Evolutionary conservation across 2,329 filamentous ascomycete genomes (phyloP), one percentile per base, ranked within the genome.

Genomic region (Exophiala dermatitidis): DNA sequence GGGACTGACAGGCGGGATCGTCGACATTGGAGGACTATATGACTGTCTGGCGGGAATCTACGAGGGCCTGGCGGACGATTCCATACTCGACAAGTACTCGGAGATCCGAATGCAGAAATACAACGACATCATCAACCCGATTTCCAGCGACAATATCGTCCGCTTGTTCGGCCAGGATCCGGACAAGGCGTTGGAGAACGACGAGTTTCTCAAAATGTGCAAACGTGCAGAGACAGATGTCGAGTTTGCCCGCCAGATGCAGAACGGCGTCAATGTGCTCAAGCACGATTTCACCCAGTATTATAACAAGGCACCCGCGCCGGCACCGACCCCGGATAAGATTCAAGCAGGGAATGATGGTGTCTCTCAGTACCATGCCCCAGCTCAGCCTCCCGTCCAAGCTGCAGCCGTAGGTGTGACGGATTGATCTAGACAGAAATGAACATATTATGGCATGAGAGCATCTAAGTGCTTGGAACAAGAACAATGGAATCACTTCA

Each of bases 1-100:
- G 10, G 82, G 82, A 1, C 75, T 84, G 46, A 84, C 80, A 0
- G 80, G 81, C 4, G 82, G 82, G 0, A 79, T 85, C 50, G 78
- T 80, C n/a, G 82, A 84, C 59, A 74, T 82, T 2, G 81, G 79
- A 7, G 79, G 79, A 0, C 71, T 85, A 4, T 80, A 75, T 53
- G 80, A 85, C 60, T 82, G 80, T 61, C 71, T 84, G 6, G 64
- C 66, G 5, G 72, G 72, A 1, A 72, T 74, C 12, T 65, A 73
- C 52, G 64, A 67, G 3, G 69, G 67, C 1, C 53, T 66, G 3
- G 68, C 69, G 1, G 68, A 71, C 54, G 68, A 71, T 3, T 59
- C 50, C 3, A 75, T 76, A 38, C 64, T 76, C 5, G 70, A 74
- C 60, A 69, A 66, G 41, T 75, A 75, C 55, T 66, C 66, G 31